Evolutionary conservation across 2,329 filamentous ascomycete species (phyloP).

Genomic region (Fusarium torulosum): DNA sequence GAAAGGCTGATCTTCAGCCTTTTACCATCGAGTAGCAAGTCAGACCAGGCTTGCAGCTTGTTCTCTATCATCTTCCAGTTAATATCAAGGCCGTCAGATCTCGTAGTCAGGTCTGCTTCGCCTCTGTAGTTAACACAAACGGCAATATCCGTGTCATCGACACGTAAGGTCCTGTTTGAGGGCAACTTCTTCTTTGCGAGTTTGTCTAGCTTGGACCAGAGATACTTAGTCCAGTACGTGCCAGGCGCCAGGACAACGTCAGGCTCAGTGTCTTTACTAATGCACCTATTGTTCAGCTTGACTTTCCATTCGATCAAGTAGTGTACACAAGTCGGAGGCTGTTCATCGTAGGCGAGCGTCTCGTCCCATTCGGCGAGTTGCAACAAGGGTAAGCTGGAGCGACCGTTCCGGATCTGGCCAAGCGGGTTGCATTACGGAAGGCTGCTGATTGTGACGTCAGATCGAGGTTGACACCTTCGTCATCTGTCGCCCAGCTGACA

Average conservation of each 20-base stretch:
- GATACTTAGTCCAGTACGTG: not conserved
- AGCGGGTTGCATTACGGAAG: not conserved
- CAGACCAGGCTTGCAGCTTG: too few relatives aligned
- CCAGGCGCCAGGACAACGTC: not conserved
- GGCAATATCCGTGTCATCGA: not conserved
- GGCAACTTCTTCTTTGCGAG: conserved; percentile 2
- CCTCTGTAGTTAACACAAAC: not conserved
- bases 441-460: not conserved
- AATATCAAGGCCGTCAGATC: not conserved
- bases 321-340: not conserved
- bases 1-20: conserved; percentile 7
- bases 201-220: not conserved
- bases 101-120: not conserved
- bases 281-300: not conserved
- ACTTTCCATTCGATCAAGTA: not conserved
- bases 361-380: not conserved
- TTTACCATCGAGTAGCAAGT: not conserved
- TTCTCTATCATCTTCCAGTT: too few relatives aligned
- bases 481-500: conserved; percentile 2
- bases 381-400: not conserved
- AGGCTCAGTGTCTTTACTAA: conserved; percentile 1
- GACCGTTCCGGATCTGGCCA: not conserved
- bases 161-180: not conserved
- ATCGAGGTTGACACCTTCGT: not conserved
- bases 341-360: not conserved